A percentile compares a stretch with the other conserved stretches of the same genome.
These are phyloP conservation scores for Polyporus tsugae DNA, from an alignment of 1,284 basidiomycete genomes.

Conservation along the genomic window DNA sequence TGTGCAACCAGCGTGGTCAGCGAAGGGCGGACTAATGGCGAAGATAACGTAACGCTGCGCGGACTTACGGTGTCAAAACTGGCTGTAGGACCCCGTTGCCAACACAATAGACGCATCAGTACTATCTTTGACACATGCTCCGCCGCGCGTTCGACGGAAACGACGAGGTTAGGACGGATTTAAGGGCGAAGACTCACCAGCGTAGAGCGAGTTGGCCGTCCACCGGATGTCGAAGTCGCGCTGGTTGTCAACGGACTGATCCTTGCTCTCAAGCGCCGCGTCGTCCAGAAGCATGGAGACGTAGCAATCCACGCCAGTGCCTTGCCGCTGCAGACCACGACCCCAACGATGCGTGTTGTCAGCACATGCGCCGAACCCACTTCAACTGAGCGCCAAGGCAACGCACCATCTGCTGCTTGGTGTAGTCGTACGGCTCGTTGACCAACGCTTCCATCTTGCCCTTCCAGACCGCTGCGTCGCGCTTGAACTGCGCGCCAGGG, in stretches of 20 bases:
- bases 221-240: conserved; percentile 72
- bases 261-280: conserved; percentile 35
- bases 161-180: background rate
- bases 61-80: conserved; percentile 67
- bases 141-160: background rate
- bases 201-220: conserved; percentile 81
- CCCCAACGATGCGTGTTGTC: background rate
- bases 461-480: conserved; percentile 69
- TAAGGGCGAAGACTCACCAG: conserved; percentile 38
- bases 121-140: background rate
- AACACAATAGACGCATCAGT: conserved; percentile 14
- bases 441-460: conserved; percentile 72
- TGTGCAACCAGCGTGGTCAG: background rate
- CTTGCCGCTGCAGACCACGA: conserved; percentile 52
- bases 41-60: background rate
- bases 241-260: conserved; percentile 38
- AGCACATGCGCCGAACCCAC: background rate
- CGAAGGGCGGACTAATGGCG: background rate
- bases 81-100: conserved; percentile 35
- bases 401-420: conserved; percentile 59
- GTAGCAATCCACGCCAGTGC: conserved; percentile 63
- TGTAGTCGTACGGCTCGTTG: conserved; percentile 66
- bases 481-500: conserved; percentile 46
- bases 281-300: conserved; percentile 66
- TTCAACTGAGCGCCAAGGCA: conserved; percentile 39